A percentile compares a stretch with the other conserved stretches of the same genome.
Conservation (phyloP, 768 basidiomycete genomes). For the Holtermanniella nyarrowii region DNA sequence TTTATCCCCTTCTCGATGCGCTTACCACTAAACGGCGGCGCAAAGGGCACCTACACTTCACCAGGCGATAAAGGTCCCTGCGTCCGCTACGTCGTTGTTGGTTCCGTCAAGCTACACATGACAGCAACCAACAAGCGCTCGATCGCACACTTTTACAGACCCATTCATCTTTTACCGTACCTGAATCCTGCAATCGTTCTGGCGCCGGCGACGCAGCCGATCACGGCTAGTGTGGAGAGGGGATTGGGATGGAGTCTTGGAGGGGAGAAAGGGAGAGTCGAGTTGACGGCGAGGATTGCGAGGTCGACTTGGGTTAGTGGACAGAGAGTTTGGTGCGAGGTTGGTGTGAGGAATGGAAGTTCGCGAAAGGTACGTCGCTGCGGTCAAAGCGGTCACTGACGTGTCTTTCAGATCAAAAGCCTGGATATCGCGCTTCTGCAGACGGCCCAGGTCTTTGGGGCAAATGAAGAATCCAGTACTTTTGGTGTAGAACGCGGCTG, state of each 20-base stretch:
- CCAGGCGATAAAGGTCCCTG: constrained; percentile 50
- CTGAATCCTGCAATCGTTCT: constrained; percentile 56
- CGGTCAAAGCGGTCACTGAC: neutral
- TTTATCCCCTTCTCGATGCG: constrained; percentile 61
- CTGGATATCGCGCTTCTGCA: constrained; percentile 57
- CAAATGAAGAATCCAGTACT: constrained; percentile 51
- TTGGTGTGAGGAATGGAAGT: constrained; percentile 59
- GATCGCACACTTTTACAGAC: constrained; percentile 81
- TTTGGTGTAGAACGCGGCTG: constrained; percentile 12
- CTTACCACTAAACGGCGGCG: constrained; percentile 51
- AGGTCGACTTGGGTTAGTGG: constrained; percentile 74
- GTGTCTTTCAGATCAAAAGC: constrained; percentile 47
- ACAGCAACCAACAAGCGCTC: constrained; percentile 52
- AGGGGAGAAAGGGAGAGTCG: constrained; percentile 57
- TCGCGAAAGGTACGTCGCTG: constrained; percentile 46
- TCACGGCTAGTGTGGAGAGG: constrained; percentile 52
- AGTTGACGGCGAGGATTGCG: constrained; percentile 57
- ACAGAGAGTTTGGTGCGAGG: constrained; percentile 58
- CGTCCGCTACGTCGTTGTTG: constrained; percentile 70
- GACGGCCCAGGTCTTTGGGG: constrained; percentile 58
- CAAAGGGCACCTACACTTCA: constrained; percentile 50
- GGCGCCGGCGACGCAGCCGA: constrained; percentile 51
- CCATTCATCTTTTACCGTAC: constrained; percentile 68
- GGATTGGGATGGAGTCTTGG: constrained; percentile 47
- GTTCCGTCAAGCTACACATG: constrained; percentile 68